Conservation (phyloP, 306 rosid genomes). For the Abrus pulchellus region DNA sequence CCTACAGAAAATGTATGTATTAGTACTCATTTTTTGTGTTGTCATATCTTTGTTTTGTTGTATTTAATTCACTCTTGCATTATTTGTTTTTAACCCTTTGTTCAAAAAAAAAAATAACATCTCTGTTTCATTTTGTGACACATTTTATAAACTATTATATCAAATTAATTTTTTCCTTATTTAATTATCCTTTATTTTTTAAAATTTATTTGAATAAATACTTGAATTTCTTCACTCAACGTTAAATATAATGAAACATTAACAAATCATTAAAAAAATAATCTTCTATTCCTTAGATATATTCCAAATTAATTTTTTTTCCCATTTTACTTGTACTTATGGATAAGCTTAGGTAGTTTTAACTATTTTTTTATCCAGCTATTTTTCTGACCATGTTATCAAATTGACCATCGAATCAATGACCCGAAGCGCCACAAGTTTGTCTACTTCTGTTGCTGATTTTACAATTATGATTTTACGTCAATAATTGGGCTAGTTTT, state of each 20-base stretch:
- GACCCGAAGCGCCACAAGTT: no score
- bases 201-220: background rate
- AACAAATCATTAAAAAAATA: background rate
- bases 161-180: background rate
- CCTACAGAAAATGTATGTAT: no score
- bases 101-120: background rate
- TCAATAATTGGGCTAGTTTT: no score
- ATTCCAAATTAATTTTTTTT: background rate
- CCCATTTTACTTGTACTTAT: background rate
- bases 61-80: background rate
- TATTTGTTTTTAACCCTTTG: background rate
- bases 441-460: no score
- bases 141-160: background rate
- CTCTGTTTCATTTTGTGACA: background rate
- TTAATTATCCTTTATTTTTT: background rate
- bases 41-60: background rate
- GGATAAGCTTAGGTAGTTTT: no score
- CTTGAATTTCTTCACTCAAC: background rate
- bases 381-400: no score
- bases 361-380: no score
- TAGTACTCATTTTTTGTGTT: background rate
- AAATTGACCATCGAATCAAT: no score
- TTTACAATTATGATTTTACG: no score
- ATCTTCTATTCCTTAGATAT: background rate
- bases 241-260: background rate